Percentiles rank a stretch among this genome's conserved stretches.
phyloP scores from a whole-genome alignment of 2,329 filamentous ascomycete species.

The Cercospora zeina region DNA sequence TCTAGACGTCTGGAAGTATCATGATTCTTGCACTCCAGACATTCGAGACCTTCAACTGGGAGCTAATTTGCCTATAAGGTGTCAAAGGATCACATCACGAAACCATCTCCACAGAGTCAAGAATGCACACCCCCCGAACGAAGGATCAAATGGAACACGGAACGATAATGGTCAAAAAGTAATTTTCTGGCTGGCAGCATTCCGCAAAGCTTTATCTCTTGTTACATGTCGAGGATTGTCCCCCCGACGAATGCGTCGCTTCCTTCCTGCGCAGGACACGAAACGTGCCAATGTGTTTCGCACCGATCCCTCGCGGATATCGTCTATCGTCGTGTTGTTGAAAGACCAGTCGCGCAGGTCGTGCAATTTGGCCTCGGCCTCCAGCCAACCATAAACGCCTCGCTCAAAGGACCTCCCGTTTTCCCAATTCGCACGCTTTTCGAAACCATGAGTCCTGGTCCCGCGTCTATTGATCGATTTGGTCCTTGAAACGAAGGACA shows the following conservation, averaged over 20 bases:
- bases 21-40: no score
- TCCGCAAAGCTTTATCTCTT: neutral
- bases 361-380: neutral
- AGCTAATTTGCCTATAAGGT: no score
- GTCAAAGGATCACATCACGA: no score
- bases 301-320: neutral
- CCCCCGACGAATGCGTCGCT: neutral
- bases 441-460: neutral
- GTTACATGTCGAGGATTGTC: neutral
- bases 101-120: neutral
- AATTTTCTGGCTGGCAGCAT: neutral
- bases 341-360: neutral
- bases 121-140: neutral
- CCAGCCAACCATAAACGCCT: conserved; percentile 16
- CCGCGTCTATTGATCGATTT: conserved; percentile 56
- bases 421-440: conserved; percentile 9
- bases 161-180: neutral
- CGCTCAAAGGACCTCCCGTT: conserved; percentile 19
- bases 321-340: neutral
- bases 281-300: neutral
- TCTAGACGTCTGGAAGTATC: no score
- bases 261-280: neutral
- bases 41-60: no score
- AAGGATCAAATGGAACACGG: neutral
- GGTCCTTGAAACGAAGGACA: conserved; percentile 88